These are phyloP conservation scores for Fulvia fulva DNA, from an alignment of 2,329 filamentous ascomycete species.

Conservation along the genomic window DNA sequence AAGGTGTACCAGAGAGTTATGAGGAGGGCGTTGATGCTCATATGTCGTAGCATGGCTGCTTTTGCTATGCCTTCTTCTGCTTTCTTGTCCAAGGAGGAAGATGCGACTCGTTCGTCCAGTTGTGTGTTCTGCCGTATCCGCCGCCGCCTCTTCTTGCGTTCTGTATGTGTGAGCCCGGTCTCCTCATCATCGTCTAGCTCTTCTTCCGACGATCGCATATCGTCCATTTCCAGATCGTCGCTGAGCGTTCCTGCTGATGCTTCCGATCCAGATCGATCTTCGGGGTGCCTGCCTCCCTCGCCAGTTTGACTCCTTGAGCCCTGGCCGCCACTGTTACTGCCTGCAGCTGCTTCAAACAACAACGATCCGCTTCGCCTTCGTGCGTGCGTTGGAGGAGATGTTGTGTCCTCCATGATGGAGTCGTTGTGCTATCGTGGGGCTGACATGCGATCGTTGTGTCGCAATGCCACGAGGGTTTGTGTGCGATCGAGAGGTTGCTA, in stretches of 20 bases:
- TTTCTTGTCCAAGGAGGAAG: slow-evolving; percentile 62
- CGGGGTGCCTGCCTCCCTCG: neutral
- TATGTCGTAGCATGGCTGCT: slow-evolving; percentile 63
- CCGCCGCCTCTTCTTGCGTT: slow-evolving; percentile 58
- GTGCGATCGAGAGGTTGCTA: neutral
- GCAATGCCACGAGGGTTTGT: neutral
- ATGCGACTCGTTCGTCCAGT: slow-evolving; percentile 66
- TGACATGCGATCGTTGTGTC: neutral
- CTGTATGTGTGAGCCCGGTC: slow-evolving; percentile 73
- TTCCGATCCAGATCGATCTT: slow-evolving; percentile 6
- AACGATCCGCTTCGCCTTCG: slow-evolving; percentile 5
- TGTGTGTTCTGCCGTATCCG: slow-evolving; percentile 62
- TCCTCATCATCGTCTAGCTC: slow-evolving; percentile 66
- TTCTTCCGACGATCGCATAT: slow-evolving; percentile 15
- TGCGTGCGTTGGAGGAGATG: slow-evolving; percentile 1
- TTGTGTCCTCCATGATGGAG: slow-evolving; percentile 6
- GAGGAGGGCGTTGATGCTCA: slow-evolving; percentile 72
- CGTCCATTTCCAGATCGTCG: slow-evolving; percentile 19
- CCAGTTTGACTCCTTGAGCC: neutral
- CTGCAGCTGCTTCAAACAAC: neutral
- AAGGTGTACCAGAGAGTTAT: slow-evolving; percentile 87
- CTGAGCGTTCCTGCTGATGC: slow-evolving; percentile 3
- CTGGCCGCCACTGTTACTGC: neutral
- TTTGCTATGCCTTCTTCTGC: slow-evolving; percentile 64
- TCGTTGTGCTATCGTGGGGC: neutral